Percentiles rank a stretch among this genome's conserved stretches.
Conservation (phyloP, 371 early-diverging fungal species). For the Mucor mucedo region DNA sequence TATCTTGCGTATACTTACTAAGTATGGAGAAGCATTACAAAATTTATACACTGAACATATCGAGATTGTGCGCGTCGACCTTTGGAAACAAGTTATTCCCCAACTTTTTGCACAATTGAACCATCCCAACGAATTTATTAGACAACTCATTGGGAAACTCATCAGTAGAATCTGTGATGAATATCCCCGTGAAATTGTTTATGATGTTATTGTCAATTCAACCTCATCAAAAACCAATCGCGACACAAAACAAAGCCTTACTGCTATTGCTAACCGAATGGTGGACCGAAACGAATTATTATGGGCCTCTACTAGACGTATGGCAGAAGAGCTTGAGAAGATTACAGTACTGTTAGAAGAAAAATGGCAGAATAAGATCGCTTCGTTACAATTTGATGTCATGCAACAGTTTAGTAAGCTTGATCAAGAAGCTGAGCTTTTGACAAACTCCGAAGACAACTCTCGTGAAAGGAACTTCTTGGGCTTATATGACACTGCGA, state of each 20-base stretch:
- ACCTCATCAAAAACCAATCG: slow-evolving; percentile 53
- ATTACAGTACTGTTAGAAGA: slow-evolving; percentile 88
- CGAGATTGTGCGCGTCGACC: slow-evolving; percentile 47
- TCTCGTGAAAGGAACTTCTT: slow-evolving; percentile 50
- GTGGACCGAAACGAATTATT: slow-evolving; percentile 49
- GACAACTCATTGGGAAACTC: slow-evolving; percentile 53
- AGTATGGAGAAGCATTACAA: slow-evolving; percentile 63
- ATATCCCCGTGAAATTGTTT: slow-evolving; percentile 72
- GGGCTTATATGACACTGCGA: slow-evolving; percentile 59
- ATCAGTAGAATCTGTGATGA: slow-evolving; percentile 63
- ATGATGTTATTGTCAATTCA: slow-evolving; percentile 71
- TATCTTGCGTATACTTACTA: slow-evolving; percentile 67
- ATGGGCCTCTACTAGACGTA: slow-evolving; percentile 61
- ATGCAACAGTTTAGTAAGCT: slow-evolving; percentile 60
- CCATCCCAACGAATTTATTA: slow-evolving; percentile 68
- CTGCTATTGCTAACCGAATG: slow-evolving; percentile 50
- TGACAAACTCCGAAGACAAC: slow-evolving; percentile 21
- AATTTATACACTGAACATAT: slow-evolving; percentile 49
- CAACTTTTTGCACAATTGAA: slow-evolving; percentile 79
- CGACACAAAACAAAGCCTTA: slow-evolving; percentile 48
- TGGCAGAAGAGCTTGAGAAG: slow-evolving; percentile 73
- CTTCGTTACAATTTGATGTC: slow-evolving; percentile 66
- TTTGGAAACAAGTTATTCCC: slow-evolving; percentile 79
- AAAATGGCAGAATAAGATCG: slow-evolving; percentile 74
- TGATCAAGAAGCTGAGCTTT: slow-evolving; percentile 55